A percentile compares a stretch with the other conserved stretches of the same genome.
These are phyloP conservation scores for Talaromyces amestolkiae DNA, from an alignment of 2,329 filamentous ascomycete genomes.

Conservation along the genomic window DNA sequence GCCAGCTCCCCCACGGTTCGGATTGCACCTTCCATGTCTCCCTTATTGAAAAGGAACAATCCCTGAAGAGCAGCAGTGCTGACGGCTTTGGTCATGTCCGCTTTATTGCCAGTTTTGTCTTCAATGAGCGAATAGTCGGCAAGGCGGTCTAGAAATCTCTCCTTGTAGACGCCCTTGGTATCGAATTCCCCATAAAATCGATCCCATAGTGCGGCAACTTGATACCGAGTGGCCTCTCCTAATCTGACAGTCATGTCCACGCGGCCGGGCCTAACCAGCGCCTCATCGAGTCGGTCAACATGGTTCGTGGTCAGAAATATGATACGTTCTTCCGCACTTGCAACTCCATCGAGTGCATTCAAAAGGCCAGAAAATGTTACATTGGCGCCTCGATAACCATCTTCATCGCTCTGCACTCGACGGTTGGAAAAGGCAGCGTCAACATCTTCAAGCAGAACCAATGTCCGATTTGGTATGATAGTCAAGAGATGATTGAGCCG, in stretches of 20 bases:
- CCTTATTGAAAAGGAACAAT: slow-evolving; percentile 93
- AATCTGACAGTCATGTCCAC: slow-evolving; percentile 92
- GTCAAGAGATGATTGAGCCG: slow-evolving; percentile 81
- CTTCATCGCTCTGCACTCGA: slow-evolving; percentile 65
- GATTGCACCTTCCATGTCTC: slow-evolving; percentile 82
- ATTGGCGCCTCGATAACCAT: slow-evolving; percentile 82
- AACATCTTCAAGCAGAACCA: slow-evolving; percentile 83
- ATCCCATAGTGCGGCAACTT: slow-evolving; percentile 86
- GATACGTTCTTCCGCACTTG: slow-evolving; percentile 88
- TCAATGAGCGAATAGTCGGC: slow-evolving; percentile 69
- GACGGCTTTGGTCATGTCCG: slow-evolving; percentile 53
- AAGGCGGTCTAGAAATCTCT: slow-evolving; percentile 69
- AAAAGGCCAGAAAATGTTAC: slow-evolving; percentile 92
- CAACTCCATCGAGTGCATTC: slow-evolving; percentile 85
- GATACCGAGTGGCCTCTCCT: slow-evolving; percentile 80
- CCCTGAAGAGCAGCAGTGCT: slow-evolving; percentile 93
- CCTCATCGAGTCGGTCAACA: slow-evolving; percentile 82
- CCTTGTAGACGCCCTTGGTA: slow-evolving; percentile 57
- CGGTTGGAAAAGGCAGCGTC: slow-evolving; percentile 88
- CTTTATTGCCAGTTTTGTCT: slow-evolving; percentile 50
- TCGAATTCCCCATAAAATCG: slow-evolving; percentile 90
- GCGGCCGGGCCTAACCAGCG: slow-evolving; percentile 82
- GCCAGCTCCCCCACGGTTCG: slow-evolving; percentile 62
- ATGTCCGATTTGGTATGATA: slow-evolving; percentile 76
- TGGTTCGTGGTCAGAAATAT: slow-evolving; percentile 95